phyloP scores from a whole-genome alignment of 345 rosid species.

The Laguncularia racemosa region DNA sequence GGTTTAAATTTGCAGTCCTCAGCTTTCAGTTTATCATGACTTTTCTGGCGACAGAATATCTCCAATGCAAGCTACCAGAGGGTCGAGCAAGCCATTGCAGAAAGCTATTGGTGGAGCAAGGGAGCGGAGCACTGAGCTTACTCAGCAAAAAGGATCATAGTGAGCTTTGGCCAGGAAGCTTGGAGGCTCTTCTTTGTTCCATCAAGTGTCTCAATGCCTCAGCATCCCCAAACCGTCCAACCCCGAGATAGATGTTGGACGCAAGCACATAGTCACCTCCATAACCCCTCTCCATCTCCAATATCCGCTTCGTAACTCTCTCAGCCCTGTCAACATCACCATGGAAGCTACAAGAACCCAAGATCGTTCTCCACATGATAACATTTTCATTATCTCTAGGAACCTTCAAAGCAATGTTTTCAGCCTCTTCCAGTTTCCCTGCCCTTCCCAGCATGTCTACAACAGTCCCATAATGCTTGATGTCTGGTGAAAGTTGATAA shows the following conservation, averaged over 20 bases:
- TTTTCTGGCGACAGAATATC: no score
- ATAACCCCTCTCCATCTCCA: conserved; percentile 59
- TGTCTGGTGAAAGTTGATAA: conserved; percentile 41
- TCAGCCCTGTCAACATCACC: conserved; percentile 65
- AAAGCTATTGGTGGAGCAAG: no score
- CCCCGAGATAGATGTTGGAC: conserved; percentile 56
- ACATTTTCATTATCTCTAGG: conserved; percentile 37
- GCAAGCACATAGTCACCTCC: conserved; percentile 83
- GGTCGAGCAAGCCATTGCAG: no score
- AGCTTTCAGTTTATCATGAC: no score
- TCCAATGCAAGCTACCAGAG: no score
- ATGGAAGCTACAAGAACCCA: conserved; percentile 76
- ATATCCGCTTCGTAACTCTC: conserved; percentile 52
- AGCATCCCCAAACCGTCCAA: conserved; percentile 60
- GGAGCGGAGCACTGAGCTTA: not conserved
- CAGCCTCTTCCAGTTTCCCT: conserved; percentile 77
- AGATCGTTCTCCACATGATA: conserved; percentile 75
- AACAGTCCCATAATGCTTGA: conserved; percentile 72
- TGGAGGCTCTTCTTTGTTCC: conserved; percentile 44
- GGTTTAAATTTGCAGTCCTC: no score
- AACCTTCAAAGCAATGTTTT: conserved; percentile 52
- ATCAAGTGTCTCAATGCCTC: conserved; percentile 45
- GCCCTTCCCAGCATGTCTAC: conserved; percentile 77
- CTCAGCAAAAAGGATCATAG: conserved; percentile 8
- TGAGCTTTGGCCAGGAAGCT: conserved; percentile 52